Percentiles rank a stretch among this genome's conserved stretches.
These are phyloP conservation scores for Pseudoturritis turrita DNA, from an alignment of 345 rosid species.

Conservation along the genomic window DNA sequence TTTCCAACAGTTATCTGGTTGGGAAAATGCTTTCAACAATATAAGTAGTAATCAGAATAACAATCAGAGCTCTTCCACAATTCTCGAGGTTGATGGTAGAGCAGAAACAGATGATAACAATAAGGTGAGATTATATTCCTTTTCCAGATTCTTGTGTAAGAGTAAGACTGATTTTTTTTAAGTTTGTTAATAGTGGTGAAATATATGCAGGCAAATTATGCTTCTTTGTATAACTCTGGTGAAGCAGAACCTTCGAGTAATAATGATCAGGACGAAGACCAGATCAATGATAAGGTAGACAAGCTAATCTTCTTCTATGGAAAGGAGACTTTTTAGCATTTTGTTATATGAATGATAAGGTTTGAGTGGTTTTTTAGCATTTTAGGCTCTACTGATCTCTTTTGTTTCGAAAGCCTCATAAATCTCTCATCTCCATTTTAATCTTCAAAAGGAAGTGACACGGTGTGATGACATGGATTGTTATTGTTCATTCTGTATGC, in stretches of 20 bases:
- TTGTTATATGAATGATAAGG: neutral
- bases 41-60: conserved; percentile 24
- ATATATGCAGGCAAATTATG: conserved; percentile 19
- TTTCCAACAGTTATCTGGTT: conserved; percentile 57
- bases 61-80: conserved; percentile 47
- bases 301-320: neutral
- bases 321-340: conserved; percentile 1
- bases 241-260: conserved; percentile 52
- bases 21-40: conserved; percentile 52
- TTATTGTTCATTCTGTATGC: conserved; percentile 22
- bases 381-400: neutral
- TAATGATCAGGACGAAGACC: conserved; percentile 58
- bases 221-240: conserved; percentile 23
- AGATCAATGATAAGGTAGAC: conserved; percentile 53
- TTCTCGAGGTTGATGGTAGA: conserved; percentile 44
- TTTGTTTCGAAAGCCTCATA: neutral
- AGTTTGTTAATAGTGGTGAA: neutral
- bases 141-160: neutral
- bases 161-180: neutral
- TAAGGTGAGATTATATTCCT: neutral
- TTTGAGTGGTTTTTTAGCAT: neutral
- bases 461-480: conserved; percentile 20
- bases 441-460: conserved; percentile 1
- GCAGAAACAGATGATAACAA: conserved; percentile 28
- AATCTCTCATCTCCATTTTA: neutral